Conservation (phyloP, 1,284 basidiomycete genomes). For the Irpex lacteus region DNA sequence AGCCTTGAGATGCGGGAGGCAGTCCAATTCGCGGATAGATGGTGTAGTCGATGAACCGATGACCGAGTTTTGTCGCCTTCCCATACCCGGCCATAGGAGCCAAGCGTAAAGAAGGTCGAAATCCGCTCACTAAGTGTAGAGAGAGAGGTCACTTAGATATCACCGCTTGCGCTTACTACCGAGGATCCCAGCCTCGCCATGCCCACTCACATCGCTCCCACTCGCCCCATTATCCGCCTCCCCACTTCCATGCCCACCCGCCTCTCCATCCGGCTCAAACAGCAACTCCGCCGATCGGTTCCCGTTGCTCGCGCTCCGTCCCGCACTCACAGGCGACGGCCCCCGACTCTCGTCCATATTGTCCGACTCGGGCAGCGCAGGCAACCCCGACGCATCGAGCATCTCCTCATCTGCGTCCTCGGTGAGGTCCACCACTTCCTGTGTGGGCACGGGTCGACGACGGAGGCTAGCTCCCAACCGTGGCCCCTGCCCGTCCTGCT, state of each 20-base stretch:
- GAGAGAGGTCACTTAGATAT: constrained; percentile 1
- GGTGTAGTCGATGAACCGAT: too few relatives aligned
- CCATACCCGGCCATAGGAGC: neutral
- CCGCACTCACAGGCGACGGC: constrained; percentile 21
- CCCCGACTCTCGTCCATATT: constrained; percentile 11
- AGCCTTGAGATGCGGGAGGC: neutral
- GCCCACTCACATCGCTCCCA: constrained; percentile 13
- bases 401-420: constrained; percentile 31
- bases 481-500: constrained; percentile 36
- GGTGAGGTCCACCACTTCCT: constrained; percentile 19
- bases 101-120: too few relatives aligned
- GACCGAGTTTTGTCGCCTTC: neutral
- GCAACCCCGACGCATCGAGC: constrained; percentile 26
- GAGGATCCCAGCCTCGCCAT: constrained; percentile 21
- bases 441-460: constrained; percentile 14
- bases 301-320: constrained; percentile 2
- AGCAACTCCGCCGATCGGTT: constrained; percentile 18
- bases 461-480: constrained; percentile 20
- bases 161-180: constrained; percentile 34
- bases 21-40: neutral
- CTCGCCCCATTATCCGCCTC: constrained; percentile 25
- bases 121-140: too few relatives aligned
- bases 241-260: constrained; percentile 18
- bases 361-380: constrained; percentile 28
- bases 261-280: constrained; percentile 22